A percentile compares a stretch with the other conserved stretches of the same genome.
Evolutionary conservation across 345 rosid species (phyloP).

Genomic region (Microcos paniculata): DNA sequence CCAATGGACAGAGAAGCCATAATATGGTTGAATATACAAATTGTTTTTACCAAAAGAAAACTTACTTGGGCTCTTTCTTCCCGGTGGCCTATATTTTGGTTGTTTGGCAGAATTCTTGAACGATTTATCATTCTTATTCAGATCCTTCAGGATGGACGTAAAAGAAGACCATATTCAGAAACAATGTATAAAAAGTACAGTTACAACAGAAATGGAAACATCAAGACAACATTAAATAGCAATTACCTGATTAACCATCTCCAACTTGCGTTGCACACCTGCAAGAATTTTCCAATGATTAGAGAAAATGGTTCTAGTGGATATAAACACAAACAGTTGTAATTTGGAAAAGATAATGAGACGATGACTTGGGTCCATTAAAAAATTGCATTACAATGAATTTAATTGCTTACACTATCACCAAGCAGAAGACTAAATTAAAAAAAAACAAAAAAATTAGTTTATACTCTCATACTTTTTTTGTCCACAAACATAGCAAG

Average conservation of each 20-base stretch:
- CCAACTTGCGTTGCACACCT: slow-evolving; percentile 67
- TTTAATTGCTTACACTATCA: neutral
- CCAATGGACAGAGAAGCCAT: neutral
- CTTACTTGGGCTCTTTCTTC: slow-evolving; percentile 81
- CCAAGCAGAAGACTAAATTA: neutral
- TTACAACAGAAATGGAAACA: neutral
- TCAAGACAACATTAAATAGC: neutral
- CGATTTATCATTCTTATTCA: slow-evolving; percentile 43
- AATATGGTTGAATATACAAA: neutral
- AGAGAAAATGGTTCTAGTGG: neutral
- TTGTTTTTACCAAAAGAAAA: neutral
- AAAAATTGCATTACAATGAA: neutral
- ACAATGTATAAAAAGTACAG: neutral
- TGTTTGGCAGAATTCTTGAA: slow-evolving; percentile 41
- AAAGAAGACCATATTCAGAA: neutral
- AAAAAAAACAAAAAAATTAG: neutral
- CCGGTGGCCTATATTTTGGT: slow-evolving; percentile 67
- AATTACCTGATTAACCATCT: slow-evolving; percentile 52
- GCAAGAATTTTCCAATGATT: slow-evolving; percentile 11
- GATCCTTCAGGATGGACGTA: slow-evolving; percentile 36
- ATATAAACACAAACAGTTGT: too few relatives aligned
- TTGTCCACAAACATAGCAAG: neutral
- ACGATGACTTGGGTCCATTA: too few relatives aligned
- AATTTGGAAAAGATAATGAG: neutral
- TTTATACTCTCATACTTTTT: neutral